These are phyloP conservation scores for Harringtonia lauricola DNA, from an alignment of 2,329 filamentous ascomycete species.

Conservation along the genomic window DNA sequence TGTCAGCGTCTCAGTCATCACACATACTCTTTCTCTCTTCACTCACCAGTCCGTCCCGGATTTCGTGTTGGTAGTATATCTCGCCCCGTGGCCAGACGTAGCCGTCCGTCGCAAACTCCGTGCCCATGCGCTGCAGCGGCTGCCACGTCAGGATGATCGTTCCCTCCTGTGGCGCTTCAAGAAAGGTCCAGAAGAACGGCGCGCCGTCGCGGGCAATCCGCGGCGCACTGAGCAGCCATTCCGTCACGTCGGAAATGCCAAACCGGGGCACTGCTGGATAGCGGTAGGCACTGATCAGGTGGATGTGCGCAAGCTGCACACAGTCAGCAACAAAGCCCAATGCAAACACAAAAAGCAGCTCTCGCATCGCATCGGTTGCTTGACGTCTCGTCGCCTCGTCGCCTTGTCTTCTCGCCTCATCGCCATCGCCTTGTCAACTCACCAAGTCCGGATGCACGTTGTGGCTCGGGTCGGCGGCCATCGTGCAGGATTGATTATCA, in stretches of 20 bases:
- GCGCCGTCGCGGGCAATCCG: conserved; percentile 75
- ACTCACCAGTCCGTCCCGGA: conserved; percentile 48
- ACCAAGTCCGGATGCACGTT: conserved; percentile 23
- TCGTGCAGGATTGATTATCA: conserved; percentile 5
- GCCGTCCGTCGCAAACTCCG: conserved; percentile 79
- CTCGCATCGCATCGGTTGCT: no score
- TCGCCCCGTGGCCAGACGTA: conserved; percentile 85
- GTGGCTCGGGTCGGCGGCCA: conserved; percentile 21
- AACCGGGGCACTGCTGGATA: conserved; percentile 66
- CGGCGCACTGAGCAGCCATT: conserved; percentile 74
- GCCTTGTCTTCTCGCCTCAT: no score
- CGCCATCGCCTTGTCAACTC: conserved; percentile 7
- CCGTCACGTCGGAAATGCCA: conserved; percentile 65
- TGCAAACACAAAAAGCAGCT: no score
- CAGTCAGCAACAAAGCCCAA: background rate
- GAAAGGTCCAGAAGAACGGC: conserved; percentile 87
- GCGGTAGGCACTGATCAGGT: conserved; percentile 73
- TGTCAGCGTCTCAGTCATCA: background rate
- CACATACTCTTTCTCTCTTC: background rate
- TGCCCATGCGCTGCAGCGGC: conserved; percentile 57
- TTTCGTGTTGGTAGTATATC: conserved; percentile 62
- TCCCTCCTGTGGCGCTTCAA: conserved; percentile 72
- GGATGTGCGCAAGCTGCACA: conserved; percentile 70
- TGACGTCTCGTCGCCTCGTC: no score
- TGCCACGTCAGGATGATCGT: conserved; percentile 84